These are phyloP conservation scores for Chaetothyriales sp. DNA, from an alignment of 2,329 filamentous ascomycete species.

Conservation along the genomic window DNA sequence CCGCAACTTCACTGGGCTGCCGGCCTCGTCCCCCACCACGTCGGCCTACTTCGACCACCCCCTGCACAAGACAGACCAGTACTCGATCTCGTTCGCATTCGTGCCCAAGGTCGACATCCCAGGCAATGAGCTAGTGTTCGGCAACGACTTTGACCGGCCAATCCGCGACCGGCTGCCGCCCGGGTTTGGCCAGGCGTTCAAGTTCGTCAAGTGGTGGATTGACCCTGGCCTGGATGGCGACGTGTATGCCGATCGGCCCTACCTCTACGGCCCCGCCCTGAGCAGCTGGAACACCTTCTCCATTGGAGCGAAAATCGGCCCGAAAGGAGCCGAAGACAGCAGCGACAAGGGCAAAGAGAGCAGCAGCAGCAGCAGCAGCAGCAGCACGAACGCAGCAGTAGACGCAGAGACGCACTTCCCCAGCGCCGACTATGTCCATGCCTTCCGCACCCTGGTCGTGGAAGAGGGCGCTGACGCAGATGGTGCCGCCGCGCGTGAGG, in stretches of 20 bases:
- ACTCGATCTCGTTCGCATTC: constrained; percentile 69
- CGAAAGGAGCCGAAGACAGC: constrained; percentile 5
- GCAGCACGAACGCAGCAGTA: background rate
- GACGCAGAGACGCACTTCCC: constrained; percentile 10
- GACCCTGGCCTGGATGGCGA: constrained; percentile 86
- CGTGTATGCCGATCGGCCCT: constrained; percentile 70
- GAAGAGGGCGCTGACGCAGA: constrained; percentile 51
- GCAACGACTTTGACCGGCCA: constrained; percentile 87
- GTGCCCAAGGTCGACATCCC: constrained; percentile 52
- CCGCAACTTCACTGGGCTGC: constrained; percentile 52
- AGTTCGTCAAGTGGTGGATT: constrained; percentile 75
- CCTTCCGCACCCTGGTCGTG: constrained; percentile 40
- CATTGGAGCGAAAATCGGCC: constrained; percentile 26
- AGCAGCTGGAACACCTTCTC: constrained; percentile 65
- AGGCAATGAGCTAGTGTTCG: constrained; percentile 67
- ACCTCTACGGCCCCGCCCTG: constrained; percentile 69
- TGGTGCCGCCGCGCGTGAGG: constrained; percentile 31
- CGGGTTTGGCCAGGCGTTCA: constrained; percentile 70
- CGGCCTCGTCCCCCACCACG: constrained; percentile 49
- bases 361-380: too few relatives aligned
- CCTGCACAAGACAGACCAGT: constrained; percentile 60
- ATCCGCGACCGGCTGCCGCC: constrained; percentile 75
- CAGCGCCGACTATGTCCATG: constrained; percentile 16
- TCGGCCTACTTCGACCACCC: constrained; percentile 63
- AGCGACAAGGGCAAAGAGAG: constrained; percentile 1